Evolutionary conservation across 176 grass and related monocot genomes (phyloP).

Genomic region (Thalia dealbata): DNA sequence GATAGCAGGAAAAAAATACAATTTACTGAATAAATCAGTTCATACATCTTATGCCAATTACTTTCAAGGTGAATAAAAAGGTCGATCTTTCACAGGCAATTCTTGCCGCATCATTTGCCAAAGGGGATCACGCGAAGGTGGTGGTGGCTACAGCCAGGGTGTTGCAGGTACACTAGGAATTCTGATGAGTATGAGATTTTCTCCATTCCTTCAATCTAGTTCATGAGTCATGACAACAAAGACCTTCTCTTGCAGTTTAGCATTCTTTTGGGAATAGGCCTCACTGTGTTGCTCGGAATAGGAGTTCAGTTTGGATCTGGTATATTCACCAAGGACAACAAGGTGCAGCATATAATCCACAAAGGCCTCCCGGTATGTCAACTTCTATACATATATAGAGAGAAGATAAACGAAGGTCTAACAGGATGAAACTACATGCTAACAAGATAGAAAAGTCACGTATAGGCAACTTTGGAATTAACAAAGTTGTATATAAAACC

Average conservation of each 20-base stretch:
- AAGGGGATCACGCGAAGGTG: slow-evolving; percentile 54
- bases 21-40: no score
- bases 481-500: no score
- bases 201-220: neutral
- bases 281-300: slow-evolving; percentile 58
- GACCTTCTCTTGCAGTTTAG: slow-evolving; percentile 25
- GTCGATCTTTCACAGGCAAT: slow-evolving; percentile 53
- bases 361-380: slow-evolving; percentile 67
- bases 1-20: neutral
- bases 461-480: neutral
- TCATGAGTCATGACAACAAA: neutral
- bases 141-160: slow-evolving; percentile 51
- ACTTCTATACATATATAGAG: neutral
- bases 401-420: no score
- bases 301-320: slow-evolving; percentile 71
- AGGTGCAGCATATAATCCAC: slow-evolving; percentile 62
- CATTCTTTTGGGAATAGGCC: slow-evolving; percentile 40
- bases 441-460: neutral
- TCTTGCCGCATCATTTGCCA: slow-evolving; percentile 77
- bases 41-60: no score
- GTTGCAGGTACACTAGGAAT: slow-evolving; percentile 41
- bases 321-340: slow-evolving; percentile 66
- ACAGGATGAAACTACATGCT: no score
- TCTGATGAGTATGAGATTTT: neutral
- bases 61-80: neutral